Conservation (phyloP, 495 filamentous ascomycete species). For the Talaromyces ruber region DNA sequence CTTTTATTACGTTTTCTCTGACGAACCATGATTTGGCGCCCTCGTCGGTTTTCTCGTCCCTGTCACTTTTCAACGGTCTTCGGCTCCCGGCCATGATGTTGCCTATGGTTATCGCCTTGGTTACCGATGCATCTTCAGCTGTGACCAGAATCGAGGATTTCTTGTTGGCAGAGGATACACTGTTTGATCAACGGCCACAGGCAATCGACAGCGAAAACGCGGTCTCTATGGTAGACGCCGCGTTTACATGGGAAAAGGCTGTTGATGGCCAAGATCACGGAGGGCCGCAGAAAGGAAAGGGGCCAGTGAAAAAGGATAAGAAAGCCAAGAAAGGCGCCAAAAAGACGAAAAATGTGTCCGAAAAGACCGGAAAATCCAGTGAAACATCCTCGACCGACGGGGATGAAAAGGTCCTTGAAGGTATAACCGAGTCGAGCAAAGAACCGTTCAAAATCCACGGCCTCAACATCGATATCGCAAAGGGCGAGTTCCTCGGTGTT, state of each 20-base stretch:
- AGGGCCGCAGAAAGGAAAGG: conserved; percentile 22
- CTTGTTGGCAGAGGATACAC: conserved; percentile 75
- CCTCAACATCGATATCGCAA: conserved; percentile 5
- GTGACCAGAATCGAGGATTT: conserved; percentile 80
- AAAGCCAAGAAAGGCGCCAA: background rate
- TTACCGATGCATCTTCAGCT: conserved; percentile 81
- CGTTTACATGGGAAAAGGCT: conserved; percentile 7
- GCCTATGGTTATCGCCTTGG: conserved; percentile 79
- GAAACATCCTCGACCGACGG: conserved; percentile 9
- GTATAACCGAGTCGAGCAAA: conserved; percentile 18
- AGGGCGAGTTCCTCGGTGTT: conserved; percentile 7
- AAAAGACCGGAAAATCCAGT: background rate
- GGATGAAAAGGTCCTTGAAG: conserved; percentile 11
- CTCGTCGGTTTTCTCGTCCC: conserved; percentile 80
- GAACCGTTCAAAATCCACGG: conserved; percentile 7
- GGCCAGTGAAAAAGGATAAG: background rate
- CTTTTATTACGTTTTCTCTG: conserved; percentile 87
- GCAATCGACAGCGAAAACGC: background rate
- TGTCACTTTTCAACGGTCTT: conserved; percentile 87
- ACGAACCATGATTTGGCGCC: conserved; percentile 62
- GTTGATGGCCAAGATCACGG: background rate
- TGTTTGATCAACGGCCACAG: conserved; percentile 54
- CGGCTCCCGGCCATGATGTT: conserved; percentile 83
- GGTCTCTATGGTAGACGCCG: conserved; percentile 2
- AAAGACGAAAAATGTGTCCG: background rate